Base-by-base conservation (phyloP, 768 basidiomycete species). In the Suillus paluster region DNA sequence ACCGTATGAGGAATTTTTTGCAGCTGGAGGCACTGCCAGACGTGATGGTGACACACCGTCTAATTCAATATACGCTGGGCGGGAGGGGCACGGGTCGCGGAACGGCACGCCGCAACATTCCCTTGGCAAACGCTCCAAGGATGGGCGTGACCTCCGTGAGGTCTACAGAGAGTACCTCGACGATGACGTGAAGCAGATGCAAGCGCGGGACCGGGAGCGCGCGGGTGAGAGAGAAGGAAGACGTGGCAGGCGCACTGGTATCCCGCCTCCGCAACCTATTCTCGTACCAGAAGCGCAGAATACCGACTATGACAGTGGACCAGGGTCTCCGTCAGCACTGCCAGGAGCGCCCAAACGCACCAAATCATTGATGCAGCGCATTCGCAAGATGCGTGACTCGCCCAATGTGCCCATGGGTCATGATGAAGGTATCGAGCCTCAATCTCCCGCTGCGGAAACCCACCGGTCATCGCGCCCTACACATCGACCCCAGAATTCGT, bases 1-100 rank as follows among this genome's bases (percentile, higher is more conserved):
- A 70, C 94, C 94, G 8, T 95, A 84, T 68, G 93, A 95, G 68
- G 93, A 95, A 68, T 95, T 95, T 71, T 91, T 86, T 64, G 92
- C 92, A 25, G 94, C 91, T 21, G 90, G 91, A 48, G 89, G 90
- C 61, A 74, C 64, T 58, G 73, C 67, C 60, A 82, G 69, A 64
- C 76, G 71, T 54, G 83, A 81, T 30, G 87, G 86, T 54, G 73
- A 75, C n/a, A 86, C 88, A 6, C 84, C 86, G 14, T 77, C 87
- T 39, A 86, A 83, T 68, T 90, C 89, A 42, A 88, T 89, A 66
- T 87, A 87, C 75, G 87, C 86, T 61, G 89, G 88, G 48, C 82
- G 78, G 63, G 87, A 89, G 57, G 75, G 81, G 0, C 78, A 82
- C 63, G 59, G 59, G 9, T 75, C 74, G 27, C 75, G 76, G 59